Evolutionary conservation across 2,329 filamentous ascomycete genomes (phyloP), one percentile per base, ranked within the genome.

Genomic region (Cadophora malorum): DNA sequence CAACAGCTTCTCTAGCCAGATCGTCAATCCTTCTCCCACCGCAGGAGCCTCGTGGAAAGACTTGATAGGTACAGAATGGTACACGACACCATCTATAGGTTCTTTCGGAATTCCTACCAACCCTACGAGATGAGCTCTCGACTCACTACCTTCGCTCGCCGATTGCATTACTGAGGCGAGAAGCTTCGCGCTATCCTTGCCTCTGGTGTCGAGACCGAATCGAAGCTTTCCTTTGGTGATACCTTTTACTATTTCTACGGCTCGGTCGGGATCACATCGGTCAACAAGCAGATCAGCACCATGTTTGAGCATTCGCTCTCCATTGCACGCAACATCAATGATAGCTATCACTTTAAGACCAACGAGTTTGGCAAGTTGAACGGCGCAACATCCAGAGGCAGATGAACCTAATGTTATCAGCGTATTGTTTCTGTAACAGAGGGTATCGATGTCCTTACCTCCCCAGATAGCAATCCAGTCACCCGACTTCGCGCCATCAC

Each of bases 381-480:
- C 83, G 0, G 86, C 82, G 7, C 91, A 81, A 70, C 88, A 85
- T 0, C 90, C 91, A 0, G 89, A 91, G 0, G 89, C 92, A 0
- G 90, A 91, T 1, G 90, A 92, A 1, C 83, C 84, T 86, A 33
- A 12, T 9, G 38, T 58, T 59, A 45, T 70, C 14, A 70, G 65
- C 21, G 50, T 25, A 5, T 33, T 28, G 23, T 23, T 21, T n/a
- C n/a, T n/a, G n/a, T 50, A n/a, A 23, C 21, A 62, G 41, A 49
- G 28, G 7, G 5, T 14, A 14, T 5, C n/a, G 21, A 41, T 33
- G 23, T 12, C 72, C 81, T 75, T 72, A 82, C 87, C 91, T 66
- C 91, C 91, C 91, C 91, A 94, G 58, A 94, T 86, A 1, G 87
- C 88, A 49, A 94, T 79, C 86, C 90, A 93, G 68, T 94, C 91